Base-by-base conservation (phyloP, 768 basidiomycete species). In the Lactarius tabidus region DNA sequence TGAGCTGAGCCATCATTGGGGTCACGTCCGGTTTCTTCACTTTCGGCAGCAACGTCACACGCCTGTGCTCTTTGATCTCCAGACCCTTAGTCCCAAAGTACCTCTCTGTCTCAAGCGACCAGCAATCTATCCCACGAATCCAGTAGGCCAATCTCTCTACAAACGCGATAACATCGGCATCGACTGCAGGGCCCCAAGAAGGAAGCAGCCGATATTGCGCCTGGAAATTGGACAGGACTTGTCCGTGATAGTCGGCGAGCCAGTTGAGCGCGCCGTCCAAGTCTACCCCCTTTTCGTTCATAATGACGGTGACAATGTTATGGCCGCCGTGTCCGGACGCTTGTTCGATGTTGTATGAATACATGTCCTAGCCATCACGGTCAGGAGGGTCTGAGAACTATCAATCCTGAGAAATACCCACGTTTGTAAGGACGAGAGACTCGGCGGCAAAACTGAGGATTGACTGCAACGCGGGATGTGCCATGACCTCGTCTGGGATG, bases 81-180 rank as follows among this genome's bases (percentile, higher is more conserved):
- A 10, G 36, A 7, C 36, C 36, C 36, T 36, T 36, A 3, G 33
- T 33, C 33, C 33, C 33, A 8, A 33, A 33, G 33, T 33, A 45
- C 17, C 43, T 45, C 4, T 48, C 45, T 75, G 84, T 84, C 74
- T 82, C 80, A 75, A 88, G 90, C 73, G 85, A 86, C 89, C 89
- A 90, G 65, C 89, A 84, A 39, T 89, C 73, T 45, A 83, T 85
- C 76, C 86, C 89, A 33, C 87, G 82, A 67, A 88, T 86, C 88
- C 87, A 88, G 67, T 85, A 80, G 69, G 84, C 82, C 38, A 90
- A 73, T n/a, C 87, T 85, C 41, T 80, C 74, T 39, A 90, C 77
- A 67, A 89, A 90, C 31, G 75, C 74, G n/a, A 73, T 72, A 45
- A 89, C 86, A 74, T 84, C 82, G n/a, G 72, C 74, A 70, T 90